Evolutionary conservation across 306 rosid species (phyloP).

Genomic region (Ammopiptanthus mongolicus): DNA sequence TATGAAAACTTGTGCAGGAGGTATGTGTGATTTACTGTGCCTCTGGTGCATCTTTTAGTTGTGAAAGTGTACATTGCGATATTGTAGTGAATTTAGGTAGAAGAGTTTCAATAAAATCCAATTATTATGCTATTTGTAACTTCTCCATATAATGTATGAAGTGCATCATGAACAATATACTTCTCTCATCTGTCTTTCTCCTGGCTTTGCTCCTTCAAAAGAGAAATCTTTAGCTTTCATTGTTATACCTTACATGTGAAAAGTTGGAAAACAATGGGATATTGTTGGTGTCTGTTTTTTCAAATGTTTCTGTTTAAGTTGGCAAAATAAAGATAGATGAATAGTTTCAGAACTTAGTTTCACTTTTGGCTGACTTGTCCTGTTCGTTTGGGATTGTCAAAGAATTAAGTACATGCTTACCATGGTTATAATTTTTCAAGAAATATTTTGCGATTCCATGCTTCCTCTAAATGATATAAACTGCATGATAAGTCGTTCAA

Average conservation of each 20-base stretch:
- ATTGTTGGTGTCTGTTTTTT: neutral
- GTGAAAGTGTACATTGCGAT: neutral
- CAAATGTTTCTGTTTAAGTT: neutral
- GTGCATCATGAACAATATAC: too few relatives aligned
- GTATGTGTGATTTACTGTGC: neutral
- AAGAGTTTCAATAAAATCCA: neutral
- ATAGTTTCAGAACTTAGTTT: neutral
- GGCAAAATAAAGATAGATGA: neutral
- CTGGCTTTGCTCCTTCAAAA: neutral
- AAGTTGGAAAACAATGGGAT: neutral
- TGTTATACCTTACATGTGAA: too few relatives aligned
- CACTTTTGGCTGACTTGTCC: neutral
- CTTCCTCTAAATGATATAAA: neutral
- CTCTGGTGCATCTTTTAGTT: neutral
- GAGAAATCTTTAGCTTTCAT: neutral
- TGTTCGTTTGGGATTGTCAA: neutral
- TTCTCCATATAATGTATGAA: too few relatives aligned
- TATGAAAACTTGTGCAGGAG: neutral
- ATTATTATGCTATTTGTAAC: too few relatives aligned
- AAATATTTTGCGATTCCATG: neutral
- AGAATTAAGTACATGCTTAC: too few relatives aligned
- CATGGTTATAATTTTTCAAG: neutral
- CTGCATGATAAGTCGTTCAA: neutral
- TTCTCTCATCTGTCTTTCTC: neutral
- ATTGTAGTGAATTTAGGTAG: neutral